Base-by-base conservation (phyloP, 2,329 filamentous ascomycete species). In the Domatiomyces globalis region DNA sequence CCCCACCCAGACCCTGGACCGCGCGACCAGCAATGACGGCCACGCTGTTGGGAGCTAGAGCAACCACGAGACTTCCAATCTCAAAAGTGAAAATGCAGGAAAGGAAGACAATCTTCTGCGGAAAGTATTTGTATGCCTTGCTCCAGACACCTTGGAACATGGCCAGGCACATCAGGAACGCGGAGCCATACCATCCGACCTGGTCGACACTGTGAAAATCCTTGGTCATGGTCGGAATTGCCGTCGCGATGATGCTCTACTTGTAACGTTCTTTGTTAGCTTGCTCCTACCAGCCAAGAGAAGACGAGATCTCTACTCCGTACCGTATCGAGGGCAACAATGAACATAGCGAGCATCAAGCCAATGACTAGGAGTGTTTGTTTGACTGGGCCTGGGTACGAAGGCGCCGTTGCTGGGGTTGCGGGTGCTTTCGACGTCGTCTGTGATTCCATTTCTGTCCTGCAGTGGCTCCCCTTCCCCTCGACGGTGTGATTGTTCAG, bases 1-100 rank as follows among this genome's bases (percentile, higher is more conserved):
- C 73, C 1, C 64, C 68, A 0, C 73, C 74, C 1, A 74, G 57
- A 0, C 79, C 79, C 50, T 81, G 76, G 1, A 82, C 61, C 0
- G 70, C 69, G 0, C 78, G 69, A n/a, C 75, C 76, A 54, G 67
- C 70, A 48, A 71, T 70, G n/a, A 71, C 51, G 1, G 63, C 60
- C 1, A 48, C 55, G 6, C 54, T 59, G 36, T 59, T 64, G 1
- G 56, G 60, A 12, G 68, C 64, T 2, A 66, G 61, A 36, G 59
- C 70, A 49, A 65, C 68, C 5, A 73, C 57, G 2, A 67, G 52
- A 18, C 60, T 65, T 0, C 69, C 70, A 10, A 66, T 15, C 51
- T 72, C 68, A 53, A 73, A 73, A n/a, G 71, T 52, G 8, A 65
- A 27, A 6, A 71, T 63, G 0, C 61, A 57, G 2, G 57, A 33